phyloP scores from a whole-genome alignment of 2,329 filamentous ascomycete species.

The Aspergillus proliferans region DNA sequence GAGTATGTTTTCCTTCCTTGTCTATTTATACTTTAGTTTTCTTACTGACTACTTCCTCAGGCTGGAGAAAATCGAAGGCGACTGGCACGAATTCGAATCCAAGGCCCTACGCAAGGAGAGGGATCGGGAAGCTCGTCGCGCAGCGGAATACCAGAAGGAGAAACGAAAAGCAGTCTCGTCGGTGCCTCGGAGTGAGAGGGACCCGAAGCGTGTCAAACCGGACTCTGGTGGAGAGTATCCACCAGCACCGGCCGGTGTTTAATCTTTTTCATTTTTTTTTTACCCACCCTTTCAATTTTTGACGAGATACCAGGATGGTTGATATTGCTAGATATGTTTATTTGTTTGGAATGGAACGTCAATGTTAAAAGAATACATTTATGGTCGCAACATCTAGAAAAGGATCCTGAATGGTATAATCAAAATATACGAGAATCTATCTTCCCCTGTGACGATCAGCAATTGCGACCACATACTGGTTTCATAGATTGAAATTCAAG shows the following conservation, averaged over 20 bases:
- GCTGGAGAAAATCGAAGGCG: conserved; percentile 73
- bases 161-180: conserved; percentile 41
- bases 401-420: no score
- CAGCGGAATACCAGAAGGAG: conserved; percentile 44
- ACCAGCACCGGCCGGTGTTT: neutral
- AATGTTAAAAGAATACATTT: no score
- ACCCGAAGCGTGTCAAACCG: conserved; percentile 32
- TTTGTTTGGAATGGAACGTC: neutral
- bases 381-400: no score
- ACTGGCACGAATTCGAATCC: conserved; percentile 98
- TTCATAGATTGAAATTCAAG: neutral
- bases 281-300: neutral
- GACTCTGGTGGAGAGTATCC: conserved; percentile 10
- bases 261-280: neutral
- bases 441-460: neutral
- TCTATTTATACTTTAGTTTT: neutral
- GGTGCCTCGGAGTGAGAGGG: conserved; percentile 31
- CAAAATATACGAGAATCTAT: neutral
- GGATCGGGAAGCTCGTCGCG: conserved; percentile 51
- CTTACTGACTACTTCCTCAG: conserved; percentile 36
- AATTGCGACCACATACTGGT: neutral
- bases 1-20: conserved; percentile 57
- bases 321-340: neutral
- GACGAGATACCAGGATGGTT: neutral
- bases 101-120: conserved; percentile 90